Evolutionary conservation across 2,329 filamentous ascomycete genomes (phyloP), one percentile per base, ranked within the genome.

Genomic region (Calycina marina): DNA sequence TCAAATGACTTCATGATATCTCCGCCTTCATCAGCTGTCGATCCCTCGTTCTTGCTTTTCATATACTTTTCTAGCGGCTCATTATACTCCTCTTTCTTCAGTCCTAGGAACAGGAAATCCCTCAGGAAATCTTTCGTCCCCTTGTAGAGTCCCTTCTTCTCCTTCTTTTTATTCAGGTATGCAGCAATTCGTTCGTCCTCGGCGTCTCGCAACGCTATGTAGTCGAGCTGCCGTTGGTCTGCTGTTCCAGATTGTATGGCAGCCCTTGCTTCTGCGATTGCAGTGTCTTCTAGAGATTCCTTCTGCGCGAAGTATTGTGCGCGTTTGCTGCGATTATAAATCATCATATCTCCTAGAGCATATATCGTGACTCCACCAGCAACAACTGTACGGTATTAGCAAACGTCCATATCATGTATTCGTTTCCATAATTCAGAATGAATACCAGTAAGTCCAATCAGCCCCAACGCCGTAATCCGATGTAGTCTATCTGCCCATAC

Each of bases 301-400:
- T 52, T 47, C 40, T 52, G 45, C 46, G 73, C 64, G 40, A 73
- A 63, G 61, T 65, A 80, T 40, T 77, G 68, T 22, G 62, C 62
- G 35, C 67, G 62, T 58, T 77, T 73, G 37, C 67, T 62, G 34
- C 75, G 67, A 53, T 79, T 80, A 57, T 78, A 73, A 38, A 76
- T 55, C 36, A 78, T 62, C 61, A 80, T 69, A 47, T 77, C 74
- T 38, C 69, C 63, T 41, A 76, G 63, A 6, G 74, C 72, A 51
- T 77, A 76, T 24, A 69, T 62, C 22, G 72, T 72, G 27, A 77
- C 64, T 25, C 67, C 65, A 44, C 63, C 69, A 31, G 66, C 63
- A 39, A 77, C 57, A 37, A 72, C 73, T 68, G 50, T 39, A 13
- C 4, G 14, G 29, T 29, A n/a, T n/a, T n/a, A n/a, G n/a, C n/a